A percentile compares a stretch with the other conserved stretches of the same genome.
phyloP scores from a whole-genome alignment of 176 grass and related monocot genomes.

The Carex scoparia region DNA sequence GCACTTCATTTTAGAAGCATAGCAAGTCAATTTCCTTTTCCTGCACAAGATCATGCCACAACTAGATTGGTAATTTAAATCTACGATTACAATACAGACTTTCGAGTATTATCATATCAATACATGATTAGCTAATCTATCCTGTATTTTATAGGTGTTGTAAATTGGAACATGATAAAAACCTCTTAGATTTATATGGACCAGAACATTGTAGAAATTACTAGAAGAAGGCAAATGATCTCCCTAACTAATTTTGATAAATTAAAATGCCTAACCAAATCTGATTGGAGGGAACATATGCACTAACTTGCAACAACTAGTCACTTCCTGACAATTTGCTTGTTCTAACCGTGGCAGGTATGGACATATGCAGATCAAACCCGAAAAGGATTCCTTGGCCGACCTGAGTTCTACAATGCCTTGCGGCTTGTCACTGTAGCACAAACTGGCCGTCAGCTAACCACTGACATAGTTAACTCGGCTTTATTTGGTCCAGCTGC shows the following conservation, averaged over 20 bases:
- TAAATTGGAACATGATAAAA: not conserved
- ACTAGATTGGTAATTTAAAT: not conserved
- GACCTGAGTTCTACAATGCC: conserved; percentile 83
- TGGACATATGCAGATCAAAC: conserved; percentile 90
- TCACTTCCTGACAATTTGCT: conserved; percentile 8
- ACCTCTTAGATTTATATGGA: not conserved
- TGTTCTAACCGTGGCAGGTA: conserved; percentile 39
- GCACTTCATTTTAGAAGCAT: not conserved
- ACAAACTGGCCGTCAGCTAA: conserved; percentile 70
- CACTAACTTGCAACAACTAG: not conserved
- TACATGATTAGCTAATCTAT: not conserved
- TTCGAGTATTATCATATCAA: not conserved
- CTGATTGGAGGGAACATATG: not conserved
- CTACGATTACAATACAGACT: not conserved
- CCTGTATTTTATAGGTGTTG: not conserved
- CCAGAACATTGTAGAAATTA: not conserved
- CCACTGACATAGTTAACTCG: conserved; percentile 75
- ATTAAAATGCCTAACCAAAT: conserved; percentile 1
- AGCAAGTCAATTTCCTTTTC: not conserved
- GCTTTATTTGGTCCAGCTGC: conserved; percentile 71
- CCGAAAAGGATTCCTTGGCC: conserved; percentile 69
- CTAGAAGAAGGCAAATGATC: not conserved
- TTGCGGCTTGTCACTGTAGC: conserved; percentile 86
- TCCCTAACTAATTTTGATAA: not conserved
- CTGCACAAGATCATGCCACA: not conserved